Evolutionary conservation across 2,329 filamentous ascomycete species (phyloP).

Genomic region (Diplodia scrobiculata): DNA sequence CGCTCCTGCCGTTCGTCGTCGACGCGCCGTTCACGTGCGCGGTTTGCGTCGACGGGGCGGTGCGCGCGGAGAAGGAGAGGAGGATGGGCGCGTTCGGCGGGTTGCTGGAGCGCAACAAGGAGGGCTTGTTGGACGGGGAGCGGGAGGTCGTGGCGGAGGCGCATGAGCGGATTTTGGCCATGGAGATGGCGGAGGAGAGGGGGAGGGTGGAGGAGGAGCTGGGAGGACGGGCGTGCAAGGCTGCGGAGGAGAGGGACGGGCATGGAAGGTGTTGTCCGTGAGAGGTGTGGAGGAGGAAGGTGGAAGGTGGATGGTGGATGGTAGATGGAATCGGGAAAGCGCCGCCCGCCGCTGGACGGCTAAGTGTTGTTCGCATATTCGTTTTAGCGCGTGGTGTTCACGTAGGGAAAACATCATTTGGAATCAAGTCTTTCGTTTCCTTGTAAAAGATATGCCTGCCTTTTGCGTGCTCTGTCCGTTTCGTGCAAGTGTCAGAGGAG

Average conservation of each 20-base stretch:
- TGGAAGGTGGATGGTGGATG: neutral
- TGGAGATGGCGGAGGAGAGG: slow-evolving; percentile 4
- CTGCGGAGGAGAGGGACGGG: slow-evolving; percentile 1
- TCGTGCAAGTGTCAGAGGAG: too few species aligned
- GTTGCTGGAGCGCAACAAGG: neutral
- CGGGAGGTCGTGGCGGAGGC: neutral
- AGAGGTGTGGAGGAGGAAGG: neutral
- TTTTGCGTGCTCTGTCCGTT: too few species aligned
- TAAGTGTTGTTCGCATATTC: neutral
- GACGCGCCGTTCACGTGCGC: neutral
- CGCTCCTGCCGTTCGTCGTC: neutral
- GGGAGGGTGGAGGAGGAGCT: neutral
- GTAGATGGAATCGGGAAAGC: neutral
- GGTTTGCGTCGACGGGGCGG: neutral
- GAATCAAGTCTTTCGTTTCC: too few species aligned
- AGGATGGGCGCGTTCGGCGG: neutral
- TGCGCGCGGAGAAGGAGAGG: neutral
- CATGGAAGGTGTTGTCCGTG: neutral
- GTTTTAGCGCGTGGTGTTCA: too few species aligned
- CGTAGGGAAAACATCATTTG: too few species aligned
- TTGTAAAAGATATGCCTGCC: too few species aligned
- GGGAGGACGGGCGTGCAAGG: neutral
- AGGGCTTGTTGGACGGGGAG: neutral
- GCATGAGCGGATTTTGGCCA: neutral
- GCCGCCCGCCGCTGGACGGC: neutral